Percentiles rank a stretch among this genome's conserved stretches.
phyloP scores from a whole-genome alignment of 768 basidiomycete genomes.

The Amyloporia xantha region DNA sequence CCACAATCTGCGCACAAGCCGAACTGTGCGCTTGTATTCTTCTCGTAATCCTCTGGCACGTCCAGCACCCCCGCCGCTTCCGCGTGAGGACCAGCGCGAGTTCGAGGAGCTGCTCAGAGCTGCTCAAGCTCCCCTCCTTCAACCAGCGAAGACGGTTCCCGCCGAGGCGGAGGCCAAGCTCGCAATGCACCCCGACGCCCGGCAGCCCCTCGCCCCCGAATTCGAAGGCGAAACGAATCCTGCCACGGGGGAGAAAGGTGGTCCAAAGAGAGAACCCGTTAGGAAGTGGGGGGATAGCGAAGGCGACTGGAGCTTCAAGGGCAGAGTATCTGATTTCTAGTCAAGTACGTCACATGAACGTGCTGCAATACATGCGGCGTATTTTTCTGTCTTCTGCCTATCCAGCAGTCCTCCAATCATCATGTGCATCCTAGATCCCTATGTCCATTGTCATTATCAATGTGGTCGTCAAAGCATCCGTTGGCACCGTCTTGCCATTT shows the following conservation, averaged over 20 bases:
- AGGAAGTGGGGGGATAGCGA: constrained; percentile 44
- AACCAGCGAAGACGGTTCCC: constrained; percentile 11
- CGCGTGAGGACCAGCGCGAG: constrained; percentile 70
- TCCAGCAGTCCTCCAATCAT: no score
- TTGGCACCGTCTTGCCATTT: no score
- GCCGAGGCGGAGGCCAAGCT: constrained; percentile 32
- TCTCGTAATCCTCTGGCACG: constrained; percentile 36
- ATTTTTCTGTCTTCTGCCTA: no score
- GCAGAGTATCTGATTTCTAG: constrained; percentile 81
- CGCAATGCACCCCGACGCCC: constrained; percentile 66
- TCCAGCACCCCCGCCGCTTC: constrained; percentile 72
- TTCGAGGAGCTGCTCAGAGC: constrained; percentile 76
- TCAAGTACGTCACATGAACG: not conserved
- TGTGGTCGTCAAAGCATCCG: no score
- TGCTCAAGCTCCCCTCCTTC: constrained; percentile 41
- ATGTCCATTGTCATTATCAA: no score
- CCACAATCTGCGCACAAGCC: not conserved
- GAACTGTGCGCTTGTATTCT: constrained; percentile 7
- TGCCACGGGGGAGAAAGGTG: constrained; percentile 75
- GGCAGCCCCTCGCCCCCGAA: constrained; percentile 48
- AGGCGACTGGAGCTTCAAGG: constrained; percentile 90
- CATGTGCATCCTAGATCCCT: no score
- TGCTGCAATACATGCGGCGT: no score
- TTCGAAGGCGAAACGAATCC: constrained; percentile 84
- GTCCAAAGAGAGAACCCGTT: constrained; percentile 84